These are phyloP conservation scores for Entoloma clypeatum DNA, from an alignment of 1,284 basidiomycete species.

Conservation along the genomic window DNA sequence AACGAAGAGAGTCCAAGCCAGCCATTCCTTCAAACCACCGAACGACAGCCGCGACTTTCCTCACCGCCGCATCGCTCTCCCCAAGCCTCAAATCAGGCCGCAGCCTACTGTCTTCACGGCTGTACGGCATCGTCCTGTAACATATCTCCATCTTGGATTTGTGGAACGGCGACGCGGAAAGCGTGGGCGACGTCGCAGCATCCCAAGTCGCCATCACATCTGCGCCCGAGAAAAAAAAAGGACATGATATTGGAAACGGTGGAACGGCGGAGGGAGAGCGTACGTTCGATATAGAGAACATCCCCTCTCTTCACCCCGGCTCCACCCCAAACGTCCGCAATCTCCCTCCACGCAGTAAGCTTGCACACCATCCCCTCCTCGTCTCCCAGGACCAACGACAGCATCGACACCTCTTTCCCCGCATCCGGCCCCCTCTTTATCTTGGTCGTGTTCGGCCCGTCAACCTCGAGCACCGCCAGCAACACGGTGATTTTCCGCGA, in stretches of 20 bases:
- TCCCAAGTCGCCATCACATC: slow-evolving; percentile 51
- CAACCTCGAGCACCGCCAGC: slow-evolving; percentile 65
- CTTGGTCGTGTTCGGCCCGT: slow-evolving; percentile 62
- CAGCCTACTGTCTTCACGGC: slow-evolving; percentile 52
- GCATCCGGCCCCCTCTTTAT: slow-evolving; percentile 64
- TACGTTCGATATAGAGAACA: slow-evolving; percentile 68
- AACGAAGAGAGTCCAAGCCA: too few species aligned
- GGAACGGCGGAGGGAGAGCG: slow-evolving; percentile 31
- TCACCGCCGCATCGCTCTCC: slow-evolving; percentile 60
- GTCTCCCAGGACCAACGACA: slow-evolving; percentile 67
- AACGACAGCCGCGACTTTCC: slow-evolving; percentile 62
- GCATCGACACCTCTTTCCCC: slow-evolving; percentile 60
- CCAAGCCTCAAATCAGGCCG: slow-evolving; percentile 71
- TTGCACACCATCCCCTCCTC: slow-evolving; percentile 63
- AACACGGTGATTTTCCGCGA: slow-evolving; percentile 51
- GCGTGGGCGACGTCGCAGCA: slow-evolving; percentile 35
- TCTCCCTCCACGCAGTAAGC: slow-evolving; percentile 71
- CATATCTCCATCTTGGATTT: slow-evolving; percentile 62
- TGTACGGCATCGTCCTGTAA: slow-evolving; percentile 69
- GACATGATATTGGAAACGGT: slow-evolving; percentile 11
- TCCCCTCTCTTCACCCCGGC: slow-evolving; percentile 59
- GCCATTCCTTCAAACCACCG: slow-evolving; percentile 68
- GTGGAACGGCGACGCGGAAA: slow-evolving; percentile 63
- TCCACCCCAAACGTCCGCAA: slow-evolving; percentile 68
- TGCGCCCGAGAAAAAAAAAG: slow-evolving; percentile 24